phyloP scores from a whole-genome alignment of 2,329 filamentous ascomycete genomes.

The Colletotrichum coccodes region DNA sequence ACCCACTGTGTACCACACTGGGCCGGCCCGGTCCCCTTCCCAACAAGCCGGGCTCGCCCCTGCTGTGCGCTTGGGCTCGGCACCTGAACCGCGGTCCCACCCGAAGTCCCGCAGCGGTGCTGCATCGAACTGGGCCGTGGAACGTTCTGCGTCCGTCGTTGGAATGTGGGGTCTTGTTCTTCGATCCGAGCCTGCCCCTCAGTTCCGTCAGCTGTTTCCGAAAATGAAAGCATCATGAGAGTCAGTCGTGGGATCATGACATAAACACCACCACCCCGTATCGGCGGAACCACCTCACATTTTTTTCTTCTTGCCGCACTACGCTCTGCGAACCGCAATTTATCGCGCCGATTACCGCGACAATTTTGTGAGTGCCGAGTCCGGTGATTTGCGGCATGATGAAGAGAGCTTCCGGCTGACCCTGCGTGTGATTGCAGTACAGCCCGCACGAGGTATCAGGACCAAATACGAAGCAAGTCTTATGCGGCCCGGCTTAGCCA shows the following conservation, averaged over 20 bases:
- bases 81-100: background rate
- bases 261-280: background rate
- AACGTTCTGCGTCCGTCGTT: conserved; percentile 20
- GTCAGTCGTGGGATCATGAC: conserved; percentile 21
- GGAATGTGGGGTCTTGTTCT: conserved; percentile 23
- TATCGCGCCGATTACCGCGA: background rate
- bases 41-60: conserved; percentile 9
- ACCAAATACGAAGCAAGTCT: background rate
- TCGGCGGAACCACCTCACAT: background rate
- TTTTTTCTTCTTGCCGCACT: background rate
- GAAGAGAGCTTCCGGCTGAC: background rate
- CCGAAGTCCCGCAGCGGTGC: background rate
- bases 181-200: conserved; percentile 9
- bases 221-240: conserved; percentile 30
- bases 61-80: background rate
- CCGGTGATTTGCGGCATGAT: background rate
- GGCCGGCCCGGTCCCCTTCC: too few relatives aligned
- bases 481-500: conserved; percentile 23
- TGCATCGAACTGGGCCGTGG: conserved; percentile 2
- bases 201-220: too few relatives aligned
- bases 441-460: background rate
- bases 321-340: too few relatives aligned
- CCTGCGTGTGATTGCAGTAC: background rate
- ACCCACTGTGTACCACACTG: too few relatives aligned
- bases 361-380: background rate